These are phyloP conservation scores for Colletotrichum truncatum DNA, from an alignment of 2,329 filamentous ascomycete genomes.

Conservation along the genomic window DNA sequence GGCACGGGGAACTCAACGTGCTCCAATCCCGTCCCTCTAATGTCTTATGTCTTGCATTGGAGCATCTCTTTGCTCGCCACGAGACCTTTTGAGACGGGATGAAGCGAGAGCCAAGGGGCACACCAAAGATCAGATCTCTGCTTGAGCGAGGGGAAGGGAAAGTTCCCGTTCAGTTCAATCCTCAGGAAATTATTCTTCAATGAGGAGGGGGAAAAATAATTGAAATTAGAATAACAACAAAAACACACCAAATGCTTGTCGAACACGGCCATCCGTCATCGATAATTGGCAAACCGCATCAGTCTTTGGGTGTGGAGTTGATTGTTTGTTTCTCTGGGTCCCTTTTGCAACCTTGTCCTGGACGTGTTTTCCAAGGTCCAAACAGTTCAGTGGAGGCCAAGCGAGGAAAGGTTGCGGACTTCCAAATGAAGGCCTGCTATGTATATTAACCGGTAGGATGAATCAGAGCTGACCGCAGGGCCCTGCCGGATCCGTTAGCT, in stretches of 20 bases:
- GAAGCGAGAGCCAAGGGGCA: slow-evolving; percentile 16
- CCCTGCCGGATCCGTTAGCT: neutral
- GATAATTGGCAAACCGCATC: neutral
- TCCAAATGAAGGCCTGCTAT: neutral
- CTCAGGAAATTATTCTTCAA: slow-evolving; percentile 12
- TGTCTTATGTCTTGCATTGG: slow-evolving; percentile 5
- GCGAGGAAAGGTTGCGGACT: neutral
- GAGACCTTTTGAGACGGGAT: slow-evolving; percentile 18
- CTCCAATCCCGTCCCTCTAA: neutral
- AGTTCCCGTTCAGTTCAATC: neutral
- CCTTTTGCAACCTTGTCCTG: slow-evolving; percentile 13
- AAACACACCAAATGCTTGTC: neutral
- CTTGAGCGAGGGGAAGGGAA: neutral
- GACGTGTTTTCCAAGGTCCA: slow-evolving; percentile 16
- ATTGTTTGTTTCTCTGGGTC: slow-evolving; percentile 14
- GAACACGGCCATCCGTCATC: neutral
- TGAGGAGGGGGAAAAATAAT: neutral
- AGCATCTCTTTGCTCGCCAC: neutral
- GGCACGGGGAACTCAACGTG: neutral
- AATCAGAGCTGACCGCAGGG: neutral
- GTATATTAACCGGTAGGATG: neutral
- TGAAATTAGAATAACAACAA: neutral
- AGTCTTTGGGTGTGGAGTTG: slow-evolving; percentile 1
- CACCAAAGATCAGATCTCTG: neutral
- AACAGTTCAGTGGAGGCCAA: slow-evolving; percentile 12